Percentiles rank a stretch among this genome's conserved stretches.
Evolutionary conservation across 495 filamentous ascomycete species (phyloP).

Genomic region (Aspergillus baeticus): DNA sequence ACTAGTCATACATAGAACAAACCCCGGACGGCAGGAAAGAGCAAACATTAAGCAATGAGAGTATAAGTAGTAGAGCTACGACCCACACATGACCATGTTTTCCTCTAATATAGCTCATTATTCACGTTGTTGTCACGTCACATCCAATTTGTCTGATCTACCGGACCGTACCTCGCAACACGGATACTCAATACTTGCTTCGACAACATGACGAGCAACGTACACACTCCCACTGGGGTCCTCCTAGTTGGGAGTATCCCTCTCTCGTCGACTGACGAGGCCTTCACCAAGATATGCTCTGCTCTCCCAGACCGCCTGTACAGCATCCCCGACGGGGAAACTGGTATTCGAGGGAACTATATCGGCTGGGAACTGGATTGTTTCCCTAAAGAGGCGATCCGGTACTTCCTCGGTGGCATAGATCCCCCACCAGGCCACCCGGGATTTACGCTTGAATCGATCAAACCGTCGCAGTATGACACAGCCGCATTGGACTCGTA

Average conservation of each 20-base stretch:
- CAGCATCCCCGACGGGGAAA: conserved; percentile 43
- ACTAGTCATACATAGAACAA: no score
- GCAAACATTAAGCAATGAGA: no score
- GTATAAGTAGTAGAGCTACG: no score
- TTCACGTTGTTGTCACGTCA: no score
- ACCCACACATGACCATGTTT: no score
- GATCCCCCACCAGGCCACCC: conserved; percentile 11
- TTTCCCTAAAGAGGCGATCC: conserved; percentile 24
- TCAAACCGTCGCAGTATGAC: conserved; percentile 34
- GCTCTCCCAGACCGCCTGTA: conserved; percentile 30
- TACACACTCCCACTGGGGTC: neutral
- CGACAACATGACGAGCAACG: no score
- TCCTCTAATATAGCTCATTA: no score
- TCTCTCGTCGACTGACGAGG: conserved; percentile 28
- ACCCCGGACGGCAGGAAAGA: no score
- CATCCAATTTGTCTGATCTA: no score
- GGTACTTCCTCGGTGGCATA: conserved; percentile 14
- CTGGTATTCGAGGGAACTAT: conserved; percentile 34
- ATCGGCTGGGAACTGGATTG: conserved; percentile 30
- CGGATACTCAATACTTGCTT: no score
- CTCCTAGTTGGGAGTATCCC: conserved; percentile 36
- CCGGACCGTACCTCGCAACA: no score
- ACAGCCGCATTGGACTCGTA: conserved; percentile 36
- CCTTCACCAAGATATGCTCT: conserved; percentile 24
- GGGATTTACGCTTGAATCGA: conserved; percentile 26